These are phyloP conservation scores for Diaporthe vaccinii DNA, from an alignment of 2,329 filamentous ascomycete genomes.

Conservation along the genomic window DNA sequence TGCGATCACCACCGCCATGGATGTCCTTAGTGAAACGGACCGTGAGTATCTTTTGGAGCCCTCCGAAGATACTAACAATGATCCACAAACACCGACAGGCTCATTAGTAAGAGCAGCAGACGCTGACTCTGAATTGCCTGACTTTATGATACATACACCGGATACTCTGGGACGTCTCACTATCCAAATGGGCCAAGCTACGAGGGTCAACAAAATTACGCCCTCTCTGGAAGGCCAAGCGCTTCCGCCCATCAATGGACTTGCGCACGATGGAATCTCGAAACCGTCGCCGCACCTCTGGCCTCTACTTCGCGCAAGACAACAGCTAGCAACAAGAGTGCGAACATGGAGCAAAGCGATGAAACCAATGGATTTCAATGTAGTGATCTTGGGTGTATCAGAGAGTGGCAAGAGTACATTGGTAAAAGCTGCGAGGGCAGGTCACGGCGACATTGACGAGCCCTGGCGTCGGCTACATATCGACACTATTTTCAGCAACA, in stretches of 20 bases:
- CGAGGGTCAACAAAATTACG: background rate
- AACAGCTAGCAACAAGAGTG: background rate
- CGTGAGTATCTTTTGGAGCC: background rate
- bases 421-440: background rate
- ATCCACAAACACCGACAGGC: background rate
- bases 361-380: background rate
- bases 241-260: background rate
- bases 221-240: background rate
- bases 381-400: background rate
- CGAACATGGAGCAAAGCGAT: background rate
- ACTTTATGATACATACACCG: background rate
- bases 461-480: background rate
- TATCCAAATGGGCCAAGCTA: background rate
- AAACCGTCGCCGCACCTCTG: background rate
- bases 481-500: background rate
- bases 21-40: background rate
- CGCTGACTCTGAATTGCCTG: background rate
- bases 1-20: background rate
- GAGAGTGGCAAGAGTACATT: slow-evolving; percentile 8
- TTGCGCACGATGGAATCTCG: background rate
- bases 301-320: background rate
- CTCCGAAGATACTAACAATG: background rate
- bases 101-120: background rate
- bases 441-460: background rate
- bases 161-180: background rate